Base-by-base conservation (phyloP, 768 basidiomycete genomes). In the Podaxis rugospora region DNA sequence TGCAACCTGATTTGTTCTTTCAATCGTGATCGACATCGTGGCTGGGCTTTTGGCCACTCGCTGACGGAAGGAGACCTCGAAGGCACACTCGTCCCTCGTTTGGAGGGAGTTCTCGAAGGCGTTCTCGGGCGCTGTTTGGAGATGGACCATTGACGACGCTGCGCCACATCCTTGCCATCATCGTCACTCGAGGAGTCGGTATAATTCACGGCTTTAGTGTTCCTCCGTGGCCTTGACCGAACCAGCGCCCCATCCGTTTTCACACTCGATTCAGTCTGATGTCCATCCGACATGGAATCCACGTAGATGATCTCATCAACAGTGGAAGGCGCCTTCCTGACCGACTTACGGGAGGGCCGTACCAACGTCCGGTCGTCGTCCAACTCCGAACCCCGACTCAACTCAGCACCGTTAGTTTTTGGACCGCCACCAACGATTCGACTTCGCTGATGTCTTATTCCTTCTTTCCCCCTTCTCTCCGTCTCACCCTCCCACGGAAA, bases 381-480 rank as follows among this genome's bases (percentile, higher is more conserved):
- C 5, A 6, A 16, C 13, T 40, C 39, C 13, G 39, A 18, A 16
- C 18, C 18, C 32, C 32, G 32, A 18, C 2, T 44, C 6, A 18
- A 16, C 18, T 44, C 42, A 18, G 42, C 16, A 44, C 16, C 18
- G 5, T 44, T 18, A 18, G 16, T 5, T 18, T 9, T 21, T 9
- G 16, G 18, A 18, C 42, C 42, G 0, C 39, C 16, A 40, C 39
- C 39, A 40, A 40, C 39, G 16, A 44, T 18, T 32, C 28, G 28
- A 32, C 7, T 2, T 44, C 4, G 42, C 13, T 27, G 25, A 25
- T 2, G 47, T 25, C 47, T 44, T 5, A 6, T 67, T 40, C 49
- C 61, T 44, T 59, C 61, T 13, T 50, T 63, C 52, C 51, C 23
- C 47, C 11, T 10, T 47, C 54, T 60, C 16, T 28, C 32, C 47